A percentile compares a stretch with the other conserved stretches of the same genome.
Evolutionary conservation across 495 filamentous ascomycete species (phyloP).

Genomic region (Aspergillus kassunensis): DNA sequence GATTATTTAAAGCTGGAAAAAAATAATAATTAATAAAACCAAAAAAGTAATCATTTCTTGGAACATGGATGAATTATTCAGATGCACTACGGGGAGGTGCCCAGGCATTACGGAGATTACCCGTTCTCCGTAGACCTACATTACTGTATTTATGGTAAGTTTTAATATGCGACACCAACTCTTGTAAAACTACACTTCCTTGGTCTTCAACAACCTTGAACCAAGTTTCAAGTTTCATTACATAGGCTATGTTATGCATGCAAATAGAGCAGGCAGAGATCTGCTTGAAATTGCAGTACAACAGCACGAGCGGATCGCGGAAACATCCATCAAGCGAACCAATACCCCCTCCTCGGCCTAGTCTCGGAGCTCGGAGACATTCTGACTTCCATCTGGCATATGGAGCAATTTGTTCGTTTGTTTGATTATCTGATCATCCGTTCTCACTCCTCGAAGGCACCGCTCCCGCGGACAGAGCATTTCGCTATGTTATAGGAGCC

Average conservation of each 20-base stretch:
- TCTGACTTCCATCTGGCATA: slow-evolving; percentile 11
- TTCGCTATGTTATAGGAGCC: slow-evolving; percentile 1
- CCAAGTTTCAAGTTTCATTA: no score
- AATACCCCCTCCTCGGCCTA: slow-evolving; percentile 5
- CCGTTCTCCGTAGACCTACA: slow-evolving; percentile 4
- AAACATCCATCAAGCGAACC: slow-evolving; percentile 5
- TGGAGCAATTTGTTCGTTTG: slow-evolving; percentile 12
- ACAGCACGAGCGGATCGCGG: slow-evolving; percentile 12
- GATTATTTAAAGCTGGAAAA: slow-evolving; percentile 8
- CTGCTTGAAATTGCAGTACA: background rate
- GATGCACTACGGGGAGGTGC: no score
- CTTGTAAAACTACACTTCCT: background rate
- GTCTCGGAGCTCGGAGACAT: slow-evolving; percentile 23
- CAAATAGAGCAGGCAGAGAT: background rate
- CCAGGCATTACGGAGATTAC: slow-evolving; percentile 9
- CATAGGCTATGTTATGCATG: background rate
- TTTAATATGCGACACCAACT: background rate
- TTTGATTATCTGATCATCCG: slow-evolving; percentile 12
- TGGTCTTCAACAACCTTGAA: no score
- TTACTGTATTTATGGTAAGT: background rate
- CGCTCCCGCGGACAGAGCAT: background rate
- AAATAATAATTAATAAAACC: slow-evolving; percentile 13
- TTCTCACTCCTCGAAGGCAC: background rate
- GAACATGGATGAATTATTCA: slow-evolving; percentile 2
- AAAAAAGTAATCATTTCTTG: slow-evolving; percentile 11